Evolutionary conservation across 2,329 filamentous ascomycete genomes (phyloP).

Genomic region (Thelonectria olida): DNA sequence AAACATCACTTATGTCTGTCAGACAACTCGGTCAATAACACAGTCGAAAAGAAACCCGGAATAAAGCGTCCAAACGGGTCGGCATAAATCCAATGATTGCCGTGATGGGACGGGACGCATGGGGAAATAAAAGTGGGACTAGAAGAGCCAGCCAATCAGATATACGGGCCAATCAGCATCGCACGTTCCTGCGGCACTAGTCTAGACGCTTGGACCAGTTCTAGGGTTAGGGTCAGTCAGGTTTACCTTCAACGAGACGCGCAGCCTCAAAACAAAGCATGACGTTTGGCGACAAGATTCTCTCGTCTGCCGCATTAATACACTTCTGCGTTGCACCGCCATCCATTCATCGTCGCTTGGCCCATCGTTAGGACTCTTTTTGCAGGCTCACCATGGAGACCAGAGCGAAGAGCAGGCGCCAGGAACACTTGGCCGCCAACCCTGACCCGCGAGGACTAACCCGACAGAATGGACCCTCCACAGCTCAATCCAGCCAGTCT

Average conservation of each 20-base stretch:
- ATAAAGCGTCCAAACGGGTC: too few species aligned
- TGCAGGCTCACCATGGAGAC: slow-evolving; percentile 29
- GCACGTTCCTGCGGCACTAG: neutral
- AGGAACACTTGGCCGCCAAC: slow-evolving; percentile 12
- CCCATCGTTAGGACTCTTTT: neutral
- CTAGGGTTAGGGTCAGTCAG: slow-evolving; percentile 39
- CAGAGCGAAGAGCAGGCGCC: slow-evolving; percentile 24
- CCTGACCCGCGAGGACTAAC: too few species aligned
- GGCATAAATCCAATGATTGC: too few species aligned
- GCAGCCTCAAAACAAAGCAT: slow-evolving; percentile 17
- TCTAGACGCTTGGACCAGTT: slow-evolving; percentile 17
- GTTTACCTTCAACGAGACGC: slow-evolving; percentile 15
- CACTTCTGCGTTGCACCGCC: neutral
- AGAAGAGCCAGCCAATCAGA: slow-evolving; percentile 25
- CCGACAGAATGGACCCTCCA: slow-evolving; percentile 24
- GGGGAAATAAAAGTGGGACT: too few species aligned
- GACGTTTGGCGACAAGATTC: neutral
- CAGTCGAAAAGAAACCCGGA: too few species aligned
- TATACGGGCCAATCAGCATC: neutral
- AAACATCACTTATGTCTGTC: too few species aligned
- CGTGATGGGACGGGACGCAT: too few species aligned
- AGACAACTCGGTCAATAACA: too few species aligned
- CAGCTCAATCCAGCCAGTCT: slow-evolving; percentile 9
- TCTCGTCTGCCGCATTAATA: slow-evolving; percentile 11
- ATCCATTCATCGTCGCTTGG: neutral